Percentiles rank a stretch among this genome's conserved stretches.
Conservation (phyloP, 1,284 basidiomycete species). For the Cerrena zonata region DNA sequence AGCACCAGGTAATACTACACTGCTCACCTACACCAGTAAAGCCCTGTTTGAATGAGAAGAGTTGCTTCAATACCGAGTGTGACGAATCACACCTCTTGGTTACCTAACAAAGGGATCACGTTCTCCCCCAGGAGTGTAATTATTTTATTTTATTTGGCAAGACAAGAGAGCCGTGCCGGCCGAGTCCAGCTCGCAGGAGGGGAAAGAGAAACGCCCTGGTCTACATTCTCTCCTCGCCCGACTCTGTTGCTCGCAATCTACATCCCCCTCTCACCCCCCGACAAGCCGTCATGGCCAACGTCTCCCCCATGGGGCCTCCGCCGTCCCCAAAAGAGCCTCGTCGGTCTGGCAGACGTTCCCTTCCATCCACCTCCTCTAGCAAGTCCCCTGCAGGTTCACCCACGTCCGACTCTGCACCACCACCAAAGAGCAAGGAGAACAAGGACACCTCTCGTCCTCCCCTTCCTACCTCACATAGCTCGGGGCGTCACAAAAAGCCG, state of each 20-base stretch:
- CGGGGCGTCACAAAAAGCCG: constrained; percentile 50
- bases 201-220: not conserved
- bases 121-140: no score
- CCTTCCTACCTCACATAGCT: constrained; percentile 38
- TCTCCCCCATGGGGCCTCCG: constrained; percentile 61
- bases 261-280: constrained; percentile 21
- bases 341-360: constrained; percentile 68
- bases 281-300: constrained; percentile 23
- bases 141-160: no score
- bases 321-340: constrained; percentile 69
- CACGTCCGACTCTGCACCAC: constrained; percentile 43
- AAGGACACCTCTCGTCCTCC: constrained; percentile 38
- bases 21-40: no score
- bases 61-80: no score
- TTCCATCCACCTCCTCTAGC: constrained; percentile 57
- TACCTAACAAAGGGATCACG: no score
- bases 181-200: not conserved
- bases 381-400: constrained; percentile 69
- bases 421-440: constrained; percentile 23
- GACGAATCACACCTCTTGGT: no score
- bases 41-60: no score
- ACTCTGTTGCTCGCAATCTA: constrained; percentile 28
- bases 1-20: no score
- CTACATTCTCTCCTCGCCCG: not conserved
- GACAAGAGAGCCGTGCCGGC: not conserved